These are phyloP conservation scores for Boletus hoseneyae DNA, from an alignment of 1,284 basidiomycete species.

Conservation along the genomic window DNA sequence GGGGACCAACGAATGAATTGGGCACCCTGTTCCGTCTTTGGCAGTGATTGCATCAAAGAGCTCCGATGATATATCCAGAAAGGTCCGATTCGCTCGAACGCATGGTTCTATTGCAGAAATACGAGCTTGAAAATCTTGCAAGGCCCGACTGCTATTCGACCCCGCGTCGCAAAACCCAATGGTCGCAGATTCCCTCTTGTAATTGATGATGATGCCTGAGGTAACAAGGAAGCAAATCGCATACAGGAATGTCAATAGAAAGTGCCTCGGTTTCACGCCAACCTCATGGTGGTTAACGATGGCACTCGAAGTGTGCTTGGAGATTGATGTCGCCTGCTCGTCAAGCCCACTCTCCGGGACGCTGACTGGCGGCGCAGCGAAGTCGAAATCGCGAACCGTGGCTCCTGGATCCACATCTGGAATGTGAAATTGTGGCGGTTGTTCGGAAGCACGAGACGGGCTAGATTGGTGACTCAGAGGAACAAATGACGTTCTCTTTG, in stretches of 20 bases:
- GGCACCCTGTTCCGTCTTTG: slow-evolving; percentile 44
- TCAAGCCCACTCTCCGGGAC: slow-evolving; percentile 14
- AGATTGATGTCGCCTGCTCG: slow-evolving; percentile 30
- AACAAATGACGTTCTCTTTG: slow-evolving; percentile 14
- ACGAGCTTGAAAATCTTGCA: slow-evolving; percentile 47
- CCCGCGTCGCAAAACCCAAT: slow-evolving; percentile 84
- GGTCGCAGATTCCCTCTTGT: slow-evolving; percentile 63
- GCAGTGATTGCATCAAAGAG: slow-evolving; percentile 29
- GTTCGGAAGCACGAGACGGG: slow-evolving; percentile 7
- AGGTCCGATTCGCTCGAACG: slow-evolving; percentile 51
- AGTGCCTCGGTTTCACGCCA: slow-evolving; percentile 18
- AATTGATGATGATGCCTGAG: slow-evolving; percentile 45
- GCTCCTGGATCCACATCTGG: slow-evolving; percentile 14
- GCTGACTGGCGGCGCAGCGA: slow-evolving; percentile 19
- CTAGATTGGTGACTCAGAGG: slow-evolving; percentile 17
- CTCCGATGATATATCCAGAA: slow-evolving; percentile 33
- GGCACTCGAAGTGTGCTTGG: slow-evolving; percentile 38
- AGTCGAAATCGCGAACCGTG: slow-evolving; percentile 18
- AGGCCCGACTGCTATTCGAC: slow-evolving; percentile 56
- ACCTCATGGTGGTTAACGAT: slow-evolving; percentile 18
- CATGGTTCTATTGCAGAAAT: slow-evolving; percentile 56
- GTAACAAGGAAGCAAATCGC: slow-evolving; percentile 37
- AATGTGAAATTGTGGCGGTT: slow-evolving; percentile 7
- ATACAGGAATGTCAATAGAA: slow-evolving; percentile 39
- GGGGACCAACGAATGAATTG: slow-evolving; percentile 52